Evolutionary conservation across 176 grass and related monocot genomes (phyloP).

Genomic region (Lolium rigidum): DNA sequence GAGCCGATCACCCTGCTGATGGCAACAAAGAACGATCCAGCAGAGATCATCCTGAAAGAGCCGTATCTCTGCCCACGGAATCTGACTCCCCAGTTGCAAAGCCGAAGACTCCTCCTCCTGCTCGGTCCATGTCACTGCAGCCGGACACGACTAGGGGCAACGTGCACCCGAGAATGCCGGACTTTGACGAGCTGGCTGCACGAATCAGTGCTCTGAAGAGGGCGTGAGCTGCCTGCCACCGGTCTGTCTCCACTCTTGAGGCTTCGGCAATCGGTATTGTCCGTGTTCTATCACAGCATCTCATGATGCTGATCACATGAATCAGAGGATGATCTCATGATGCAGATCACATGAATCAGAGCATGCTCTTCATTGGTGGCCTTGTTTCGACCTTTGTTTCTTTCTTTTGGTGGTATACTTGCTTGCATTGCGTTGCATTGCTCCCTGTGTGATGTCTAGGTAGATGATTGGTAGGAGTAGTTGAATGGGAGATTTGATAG

Average conservation of each 20-base stretch:
- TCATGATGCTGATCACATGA: neutral
- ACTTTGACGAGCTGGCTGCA: constrained; percentile 63
- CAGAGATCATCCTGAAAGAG: constrained; percentile 48
- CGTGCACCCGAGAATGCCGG: constrained; percentile 59
- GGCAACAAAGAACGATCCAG: neutral
- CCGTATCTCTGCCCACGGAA: constrained; percentile 42
- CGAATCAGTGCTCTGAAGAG: constrained; percentile 59
- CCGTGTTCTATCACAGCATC: constrained; percentile 9
- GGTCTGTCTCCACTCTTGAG: neutral
- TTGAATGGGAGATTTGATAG: constrained; percentile 28
- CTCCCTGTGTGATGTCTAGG: neutral
- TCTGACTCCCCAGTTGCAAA: constrained; percentile 9
- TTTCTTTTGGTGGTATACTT: constrained; percentile 35
- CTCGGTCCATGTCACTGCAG: constrained; percentile 52
- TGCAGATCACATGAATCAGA: neutral
- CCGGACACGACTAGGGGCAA: constrained; percentile 49
- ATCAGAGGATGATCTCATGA: neutral
- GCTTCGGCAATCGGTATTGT: neutral
- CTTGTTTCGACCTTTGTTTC: neutral
- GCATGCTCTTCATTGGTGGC: neutral
- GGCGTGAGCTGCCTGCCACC: constrained; percentile 16
- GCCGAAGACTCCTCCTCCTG: constrained; percentile 10
- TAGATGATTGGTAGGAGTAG: constrained; percentile 14
- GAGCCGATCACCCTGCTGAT: constrained; percentile 32
- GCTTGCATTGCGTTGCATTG: constrained; percentile 3